phyloP scores from a whole-genome alignment of 371 early-diverging fungal species.

The Mucor racemosus region DNA sequence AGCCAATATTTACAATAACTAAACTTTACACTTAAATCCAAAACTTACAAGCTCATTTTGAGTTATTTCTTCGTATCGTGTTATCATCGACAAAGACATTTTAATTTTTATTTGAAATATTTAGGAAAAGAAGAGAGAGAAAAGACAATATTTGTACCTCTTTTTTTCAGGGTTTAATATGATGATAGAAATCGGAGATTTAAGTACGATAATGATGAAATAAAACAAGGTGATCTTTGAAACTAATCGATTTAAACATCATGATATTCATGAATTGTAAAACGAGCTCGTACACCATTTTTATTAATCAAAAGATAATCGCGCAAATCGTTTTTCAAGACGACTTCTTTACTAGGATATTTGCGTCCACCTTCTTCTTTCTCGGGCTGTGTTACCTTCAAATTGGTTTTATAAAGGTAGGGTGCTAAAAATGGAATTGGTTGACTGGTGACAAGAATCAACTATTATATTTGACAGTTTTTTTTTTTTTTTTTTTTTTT shows the following conservation, averaged over 20 bases:
- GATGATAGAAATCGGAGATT: neutral
- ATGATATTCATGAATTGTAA: conserved; percentile 64
- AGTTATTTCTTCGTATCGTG: conserved; percentile 6
- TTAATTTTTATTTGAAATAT: neutral
- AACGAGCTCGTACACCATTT: conserved; percentile 59
- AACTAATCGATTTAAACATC: conserved; percentile 41
- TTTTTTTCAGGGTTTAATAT: neutral
- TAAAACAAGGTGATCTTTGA: conserved; percentile 7
- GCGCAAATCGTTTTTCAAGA: conserved; percentile 62
- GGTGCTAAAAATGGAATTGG: conserved; percentile 65
- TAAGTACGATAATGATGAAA: neutral
- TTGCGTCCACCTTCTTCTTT: conserved; percentile 44
- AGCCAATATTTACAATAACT: neutral
- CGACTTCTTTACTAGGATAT: conserved; percentile 55
- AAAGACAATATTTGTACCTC: neutral
- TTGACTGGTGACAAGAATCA: conserved; percentile 59
- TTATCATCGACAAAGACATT: conserved; percentile 20
- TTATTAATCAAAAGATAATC: conserved; percentile 69
- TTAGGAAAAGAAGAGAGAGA: conserved; percentile 10
- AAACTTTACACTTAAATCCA: neutral
- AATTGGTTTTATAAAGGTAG: conserved; percentile 58
- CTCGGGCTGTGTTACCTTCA: conserved; percentile 55
- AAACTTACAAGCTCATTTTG: conserved; percentile 14
- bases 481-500: neutral
- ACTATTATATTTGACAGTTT: conserved; percentile 27